Evolutionary conservation across 495 filamentous ascomycete species (phyloP), one percentile per base, ranked within the genome.

Genomic region (Lasiosphaeria hispida): DNA sequence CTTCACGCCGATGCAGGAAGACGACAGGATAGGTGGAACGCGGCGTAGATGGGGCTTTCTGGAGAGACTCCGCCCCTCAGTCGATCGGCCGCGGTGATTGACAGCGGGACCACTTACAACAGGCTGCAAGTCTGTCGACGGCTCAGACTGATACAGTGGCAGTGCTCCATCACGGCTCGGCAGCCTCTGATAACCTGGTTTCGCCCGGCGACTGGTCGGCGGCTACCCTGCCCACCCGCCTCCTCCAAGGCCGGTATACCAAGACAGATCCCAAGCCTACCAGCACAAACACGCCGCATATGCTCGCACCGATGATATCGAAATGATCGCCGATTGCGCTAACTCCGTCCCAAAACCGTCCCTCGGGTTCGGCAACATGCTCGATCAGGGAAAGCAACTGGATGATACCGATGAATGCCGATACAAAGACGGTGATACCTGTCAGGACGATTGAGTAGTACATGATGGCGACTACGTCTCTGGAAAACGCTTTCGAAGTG

Each of bases 401-500:
- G 44, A 97, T 87, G 7, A 88, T 73, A 38, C 93, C 92, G 64
- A 97, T 95, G 18, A 90, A 81, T 7, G 89, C 78, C 17, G 93
- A 90, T 10, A 97, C 92, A 10, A 91, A 70, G n/a, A 97, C 87
- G 1, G 93, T 96, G 55, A 96, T 80, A 1, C 81, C 81, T 0
- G 91, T 96, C 14, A 97, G 76, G 2, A 96, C 88, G 65, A 96
- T 93, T 11, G 89, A 94, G 77, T 96, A 97, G 75, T 97, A 97
- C 10, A 96, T 70, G 52, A 96, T 90, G 11, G 92, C 92, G 40
- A 97, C 85, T 0, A 80, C 79, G 64, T 97, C 94, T 44, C 87
- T 73, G 2, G 88, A 85, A 48, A 89, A 79, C 7, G 80, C 76
- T 35, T 88, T 85, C 37, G 83, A 90, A 0, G 91, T 90, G 75